Evolutionary conservation across 805 yeast species (phyloP).

Genomic region (Priceomyces haplophilus): DNA sequence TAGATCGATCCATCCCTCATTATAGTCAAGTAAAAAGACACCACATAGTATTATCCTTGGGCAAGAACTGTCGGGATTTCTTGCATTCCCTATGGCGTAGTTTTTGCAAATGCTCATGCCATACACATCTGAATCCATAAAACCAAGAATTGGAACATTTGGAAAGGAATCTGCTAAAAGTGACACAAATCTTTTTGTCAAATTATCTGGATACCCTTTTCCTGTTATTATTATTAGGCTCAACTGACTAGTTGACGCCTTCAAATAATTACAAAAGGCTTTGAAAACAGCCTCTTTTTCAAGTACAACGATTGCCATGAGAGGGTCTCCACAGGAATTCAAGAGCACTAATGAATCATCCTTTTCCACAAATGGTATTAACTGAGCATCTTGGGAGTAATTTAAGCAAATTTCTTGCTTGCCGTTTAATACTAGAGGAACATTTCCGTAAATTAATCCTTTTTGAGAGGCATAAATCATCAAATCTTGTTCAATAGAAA

Average conservation of each 20-base stretch:
- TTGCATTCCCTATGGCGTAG: constrained; percentile 21
- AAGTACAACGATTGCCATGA: constrained; percentile 20
- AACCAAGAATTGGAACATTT: constrained; percentile 38
- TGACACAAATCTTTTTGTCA: constrained; percentile 44
- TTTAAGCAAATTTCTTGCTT: not conserved
- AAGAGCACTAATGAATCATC: not conserved
- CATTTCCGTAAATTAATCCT: constrained; percentile 49
- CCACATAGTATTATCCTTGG: constrained; percentile 34
- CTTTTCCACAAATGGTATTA: constrained; percentile 16
- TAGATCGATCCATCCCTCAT: constrained; percentile 24
- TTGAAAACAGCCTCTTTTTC: constrained; percentile 44
- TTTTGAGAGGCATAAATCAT: constrained; percentile 54
- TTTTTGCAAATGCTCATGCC: constrained; percentile 53
- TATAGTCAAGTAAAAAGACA: constrained; percentile 38
- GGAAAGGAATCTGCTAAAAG: constrained; percentile 25
- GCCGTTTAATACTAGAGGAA: not conserved
- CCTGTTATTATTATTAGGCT: constrained; percentile 48
- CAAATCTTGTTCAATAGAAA: constrained; percentile 33
- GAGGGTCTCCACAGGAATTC: not conserved
- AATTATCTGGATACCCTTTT: constrained; percentile 63
- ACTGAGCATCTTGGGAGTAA: constrained; percentile 12
- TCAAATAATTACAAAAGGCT: constrained; percentile 25
- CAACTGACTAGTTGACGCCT: constrained; percentile 1
- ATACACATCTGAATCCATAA: constrained; percentile 65
- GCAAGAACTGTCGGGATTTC: constrained; percentile 8